Conservation (phyloP, 2,329 filamentous ascomycete species). For the Fusarium sp. region DNA sequence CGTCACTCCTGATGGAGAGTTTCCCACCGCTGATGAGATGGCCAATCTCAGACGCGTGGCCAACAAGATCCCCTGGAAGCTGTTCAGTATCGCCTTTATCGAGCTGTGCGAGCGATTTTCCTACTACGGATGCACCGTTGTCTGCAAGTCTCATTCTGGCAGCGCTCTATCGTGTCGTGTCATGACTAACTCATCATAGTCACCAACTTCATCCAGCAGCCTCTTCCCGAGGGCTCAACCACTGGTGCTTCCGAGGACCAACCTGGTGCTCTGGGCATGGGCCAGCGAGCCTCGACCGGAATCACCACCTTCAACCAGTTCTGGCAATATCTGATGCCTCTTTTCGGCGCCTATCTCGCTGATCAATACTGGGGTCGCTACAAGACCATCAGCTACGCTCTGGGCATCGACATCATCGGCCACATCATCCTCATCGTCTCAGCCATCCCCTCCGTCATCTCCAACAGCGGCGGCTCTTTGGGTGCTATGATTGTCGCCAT, state of each 20-base stretch:
- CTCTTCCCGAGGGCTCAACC: conserved; percentile 61
- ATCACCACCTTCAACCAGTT: conserved; percentile 62
- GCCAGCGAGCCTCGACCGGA: conserved; percentile 61
- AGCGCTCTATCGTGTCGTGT: neutral
- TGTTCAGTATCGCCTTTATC: conserved; percentile 72
- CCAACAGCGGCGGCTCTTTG: conserved; percentile 63
- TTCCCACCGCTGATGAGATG: conserved; percentile 53
- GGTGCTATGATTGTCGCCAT: conserved; percentile 71
- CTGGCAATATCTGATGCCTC: conserved; percentile 68
- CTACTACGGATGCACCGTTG: conserved; percentile 73
- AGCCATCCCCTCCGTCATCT: conserved; percentile 70
- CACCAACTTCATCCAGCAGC: conserved; percentile 71
- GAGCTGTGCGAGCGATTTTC: conserved; percentile 78
- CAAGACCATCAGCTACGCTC: conserved; percentile 71
- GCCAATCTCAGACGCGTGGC: conserved; percentile 62
- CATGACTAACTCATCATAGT: conserved; percentile 42
- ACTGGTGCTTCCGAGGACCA: conserved; percentile 60
- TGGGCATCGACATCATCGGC: conserved; percentile 69
- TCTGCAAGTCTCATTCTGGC: conserved; percentile 62
- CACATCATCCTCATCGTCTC: conserved; percentile 73
- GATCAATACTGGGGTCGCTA: conserved; percentile 73
- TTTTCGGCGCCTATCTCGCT: conserved; percentile 61
- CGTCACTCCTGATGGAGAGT: conserved; percentile 14
- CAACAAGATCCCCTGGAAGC: conserved; percentile 65
- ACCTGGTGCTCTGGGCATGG: conserved; percentile 65